Evolutionary conservation across 805 yeast species (phyloP).

Genomic region (Teunomyces tritomae): DNA sequence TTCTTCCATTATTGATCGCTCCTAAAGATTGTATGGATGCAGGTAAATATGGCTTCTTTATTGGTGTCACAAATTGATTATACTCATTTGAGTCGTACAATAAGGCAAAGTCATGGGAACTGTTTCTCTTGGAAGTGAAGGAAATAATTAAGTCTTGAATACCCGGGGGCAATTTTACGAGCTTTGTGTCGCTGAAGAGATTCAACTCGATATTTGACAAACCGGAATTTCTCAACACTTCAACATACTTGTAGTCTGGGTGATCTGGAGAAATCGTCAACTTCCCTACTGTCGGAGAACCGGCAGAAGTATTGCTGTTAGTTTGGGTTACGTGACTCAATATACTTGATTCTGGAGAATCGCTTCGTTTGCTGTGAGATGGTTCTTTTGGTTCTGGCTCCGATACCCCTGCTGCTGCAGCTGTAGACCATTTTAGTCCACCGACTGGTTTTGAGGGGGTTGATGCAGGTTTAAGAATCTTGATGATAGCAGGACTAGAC

Average conservation of each 20-base stretch:
- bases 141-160: constrained; percentile 41
- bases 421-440: constrained; percentile 55
- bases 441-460: constrained; percentile 54
- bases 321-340: not conserved
- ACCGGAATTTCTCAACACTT: constrained; percentile 29
- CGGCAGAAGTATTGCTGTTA: not conserved
- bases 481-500: constrained; percentile 39
- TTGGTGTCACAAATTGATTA: constrained; percentile 25
- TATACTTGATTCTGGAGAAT: not conserved
- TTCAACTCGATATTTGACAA: constrained; percentile 30
- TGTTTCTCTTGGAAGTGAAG: constrained; percentile 32
- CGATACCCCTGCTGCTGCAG: constrained; percentile 44
- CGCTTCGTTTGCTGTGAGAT: constrained; percentile 1
- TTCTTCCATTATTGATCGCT: not conserved
- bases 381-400: constrained; percentile 5
- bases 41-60: constrained; percentile 38
- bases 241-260: constrained; percentile 14
- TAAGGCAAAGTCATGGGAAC: constrained; percentile 19
- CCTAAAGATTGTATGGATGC: constrained; percentile 11
- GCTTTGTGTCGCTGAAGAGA: constrained; percentile 33
- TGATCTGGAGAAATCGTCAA: constrained; percentile 3
- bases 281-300: not conserved
- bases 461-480: constrained; percentile 52
- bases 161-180: constrained; percentile 40
- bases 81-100: constrained; percentile 20